A percentile compares a stretch with the other conserved stretches of the same genome.
phyloP scores from a whole-genome alignment of 2,329 filamentous ascomycete genomes.

The Macrophomina phaseolina region DNA sequence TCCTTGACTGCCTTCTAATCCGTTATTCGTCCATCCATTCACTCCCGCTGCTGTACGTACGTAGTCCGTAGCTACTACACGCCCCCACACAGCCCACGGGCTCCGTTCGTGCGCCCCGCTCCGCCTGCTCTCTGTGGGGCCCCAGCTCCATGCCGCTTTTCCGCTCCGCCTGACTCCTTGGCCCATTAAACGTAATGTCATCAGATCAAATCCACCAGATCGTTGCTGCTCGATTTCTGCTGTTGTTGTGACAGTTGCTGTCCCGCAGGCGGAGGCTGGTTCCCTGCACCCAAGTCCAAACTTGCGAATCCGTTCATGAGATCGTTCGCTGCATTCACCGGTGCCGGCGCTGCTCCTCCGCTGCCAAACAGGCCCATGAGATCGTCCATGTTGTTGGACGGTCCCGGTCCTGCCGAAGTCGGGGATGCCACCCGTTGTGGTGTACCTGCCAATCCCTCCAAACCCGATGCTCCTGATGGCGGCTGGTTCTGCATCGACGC shows the following conservation, averaged over 20 bases:
- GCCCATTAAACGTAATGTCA: slow-evolving; percentile 2
- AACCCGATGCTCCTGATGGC: slow-evolving; percentile 52
- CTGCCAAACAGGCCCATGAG: slow-evolving; percentile 73
- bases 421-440: slow-evolving; percentile 74
- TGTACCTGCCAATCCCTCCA: slow-evolving; percentile 65
- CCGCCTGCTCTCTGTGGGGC: slow-evolving; percentile 21
- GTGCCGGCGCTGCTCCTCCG: slow-evolving; percentile 44
- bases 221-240: slow-evolving; percentile 24
- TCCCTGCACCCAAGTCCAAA: slow-evolving; percentile 72
- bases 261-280: slow-evolving; percentile 66
- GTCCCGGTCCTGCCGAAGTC: slow-evolving; percentile 50
- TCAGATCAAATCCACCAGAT: slow-evolving; percentile 28
- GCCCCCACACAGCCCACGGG: background rate
- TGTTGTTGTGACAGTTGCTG: slow-evolving; percentile 24
- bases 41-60: slow-evolving; percentile 2
- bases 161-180: slow-evolving; percentile 22
- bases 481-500: slow-evolving; percentile 78
- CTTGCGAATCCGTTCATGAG: slow-evolving; percentile 84
- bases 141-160: background rate
- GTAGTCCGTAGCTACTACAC: background rate
- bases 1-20: background rate
- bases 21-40: background rate
- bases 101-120: slow-evolving; percentile 20
- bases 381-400: slow-evolving; percentile 75
- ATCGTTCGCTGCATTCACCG: slow-evolving; percentile 51